phyloP scores from a whole-genome alignment of 2,329 filamentous ascomycete species.

The Ascocoryne sarcoides region DNA sequence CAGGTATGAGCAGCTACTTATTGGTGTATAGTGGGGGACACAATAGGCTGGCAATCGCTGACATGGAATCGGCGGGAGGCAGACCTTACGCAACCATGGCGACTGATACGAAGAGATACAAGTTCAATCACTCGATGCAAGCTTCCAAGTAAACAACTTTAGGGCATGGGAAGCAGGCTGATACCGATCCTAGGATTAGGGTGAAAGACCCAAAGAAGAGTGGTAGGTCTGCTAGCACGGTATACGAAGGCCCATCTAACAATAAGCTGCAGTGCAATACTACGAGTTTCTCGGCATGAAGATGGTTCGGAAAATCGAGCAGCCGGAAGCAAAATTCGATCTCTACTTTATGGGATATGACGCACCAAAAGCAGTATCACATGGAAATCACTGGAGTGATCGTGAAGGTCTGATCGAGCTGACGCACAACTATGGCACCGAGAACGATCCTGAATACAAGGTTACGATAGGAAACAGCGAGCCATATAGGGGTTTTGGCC shows the following conservation, averaged over 20 bases:
- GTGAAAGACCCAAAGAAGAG: conserved; percentile 88
- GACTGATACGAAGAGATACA: conserved; percentile 67
- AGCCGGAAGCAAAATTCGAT: conserved; percentile 85
- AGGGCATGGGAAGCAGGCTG: conserved; percentile 3
- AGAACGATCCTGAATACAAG: conserved; percentile 71
- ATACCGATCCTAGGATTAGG: conserved; percentile 57
- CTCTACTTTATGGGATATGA: conserved; percentile 94
- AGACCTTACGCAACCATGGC: conserved; percentile 37
- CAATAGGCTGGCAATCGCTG: not conserved
- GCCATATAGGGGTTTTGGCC: conserved; percentile 61
- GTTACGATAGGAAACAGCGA: conserved; percentile 87
- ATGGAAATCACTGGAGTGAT: conserved; percentile 64
- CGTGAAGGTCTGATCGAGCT: conserved; percentile 87
- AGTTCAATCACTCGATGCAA: conserved; percentile 83
- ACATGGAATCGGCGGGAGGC: conserved; percentile 15
- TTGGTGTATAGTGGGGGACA: conserved; percentile 4
- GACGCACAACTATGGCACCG: conserved; percentile 78
- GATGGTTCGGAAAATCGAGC: conserved; percentile 69
- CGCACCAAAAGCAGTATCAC: conserved; percentile 62
- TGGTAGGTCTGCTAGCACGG: conserved; percentile 33
- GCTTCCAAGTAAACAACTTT: conserved; percentile 15
- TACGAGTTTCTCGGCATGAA: conserved; percentile 90
- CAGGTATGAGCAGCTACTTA: conserved; percentile 17
- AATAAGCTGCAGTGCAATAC: conserved; percentile 60
- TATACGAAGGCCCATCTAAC: not conserved